A percentile compares a stretch with the other conserved stretches of the same genome.
Evolutionary conservation across 2,329 filamentous ascomycete genomes (phyloP).

Genomic region (Claviceps spartinae): DNA sequence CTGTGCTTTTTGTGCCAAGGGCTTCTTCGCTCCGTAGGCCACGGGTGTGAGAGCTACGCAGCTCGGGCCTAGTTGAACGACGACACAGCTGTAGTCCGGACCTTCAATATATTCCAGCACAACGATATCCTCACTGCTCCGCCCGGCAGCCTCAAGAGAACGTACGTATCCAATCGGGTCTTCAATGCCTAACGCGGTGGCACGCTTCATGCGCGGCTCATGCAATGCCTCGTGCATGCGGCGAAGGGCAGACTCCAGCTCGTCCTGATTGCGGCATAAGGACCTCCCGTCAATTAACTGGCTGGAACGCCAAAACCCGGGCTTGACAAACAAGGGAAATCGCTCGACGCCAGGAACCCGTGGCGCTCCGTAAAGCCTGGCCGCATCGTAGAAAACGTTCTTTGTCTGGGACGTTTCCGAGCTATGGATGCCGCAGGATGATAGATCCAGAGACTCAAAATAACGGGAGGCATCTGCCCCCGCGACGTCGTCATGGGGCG

Average conservation of each 20-base stretch:
- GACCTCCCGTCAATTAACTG: neutral
- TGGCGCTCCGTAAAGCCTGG: neutral
- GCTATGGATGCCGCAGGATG: neutral
- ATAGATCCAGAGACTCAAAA: neutral
- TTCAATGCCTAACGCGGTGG: neutral
- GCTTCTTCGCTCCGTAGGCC: neutral
- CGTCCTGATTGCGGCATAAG: neutral
- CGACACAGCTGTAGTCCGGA: neutral
- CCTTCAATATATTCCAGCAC: constrained; percentile 1
- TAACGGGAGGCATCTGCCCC: neutral
- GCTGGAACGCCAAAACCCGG: neutral
- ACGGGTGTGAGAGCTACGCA: neutral
- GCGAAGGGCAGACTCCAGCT: neutral
- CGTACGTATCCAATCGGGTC: neutral
- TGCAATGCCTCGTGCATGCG: neutral
- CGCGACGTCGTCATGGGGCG: neutral
- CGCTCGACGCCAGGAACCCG: neutral
- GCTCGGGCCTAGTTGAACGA: neutral
- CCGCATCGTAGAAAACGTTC: neutral
- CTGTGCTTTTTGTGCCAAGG: neutral
- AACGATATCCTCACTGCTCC: neutral
- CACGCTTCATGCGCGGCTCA: neutral
- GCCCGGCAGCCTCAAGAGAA: neutral
- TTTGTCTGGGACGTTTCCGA: neutral
- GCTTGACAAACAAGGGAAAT: constrained; percentile 1